phyloP scores from a whole-genome alignment of 2,329 filamentous ascomycete genomes.

The Phyllosticta paracitricarpa region DNA sequence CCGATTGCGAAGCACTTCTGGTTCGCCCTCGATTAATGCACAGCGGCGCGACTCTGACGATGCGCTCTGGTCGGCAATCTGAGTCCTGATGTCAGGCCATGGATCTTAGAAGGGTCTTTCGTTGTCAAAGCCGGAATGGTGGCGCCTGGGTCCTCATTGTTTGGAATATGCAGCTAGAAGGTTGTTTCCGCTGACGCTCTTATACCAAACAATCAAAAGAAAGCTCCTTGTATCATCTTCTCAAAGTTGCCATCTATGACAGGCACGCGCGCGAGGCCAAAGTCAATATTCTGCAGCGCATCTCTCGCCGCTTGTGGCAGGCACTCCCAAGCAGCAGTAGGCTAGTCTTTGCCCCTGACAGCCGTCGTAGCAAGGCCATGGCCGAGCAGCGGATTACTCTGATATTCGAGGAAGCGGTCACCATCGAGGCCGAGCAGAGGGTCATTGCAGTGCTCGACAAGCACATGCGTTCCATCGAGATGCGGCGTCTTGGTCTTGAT shows the following conservation, averaged over 20 bases:
- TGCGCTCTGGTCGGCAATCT: no score
- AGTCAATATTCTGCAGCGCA: constrained; percentile 30
- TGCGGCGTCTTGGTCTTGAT: constrained; percentile 16
- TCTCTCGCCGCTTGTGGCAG: constrained; percentile 25
- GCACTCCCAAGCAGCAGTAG: constrained; percentile 35
- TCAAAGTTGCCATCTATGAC: constrained; percentile 26
- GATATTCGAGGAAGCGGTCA: constrained; percentile 25
- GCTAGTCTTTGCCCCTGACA: constrained; percentile 11
- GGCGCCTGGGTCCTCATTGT: background rate
- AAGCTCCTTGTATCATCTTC: constrained; percentile 8
- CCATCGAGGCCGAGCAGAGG: constrained; percentile 25
- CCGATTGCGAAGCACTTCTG: no score
- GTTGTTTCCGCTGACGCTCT: background rate
- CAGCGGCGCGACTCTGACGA: no score
- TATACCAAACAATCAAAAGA: background rate
- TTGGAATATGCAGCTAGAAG: background rate
- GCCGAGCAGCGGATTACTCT: constrained; percentile 21
- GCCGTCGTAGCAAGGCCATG: background rate
- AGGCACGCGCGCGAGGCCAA: constrained; percentile 33
- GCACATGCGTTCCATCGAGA: constrained; percentile 16
- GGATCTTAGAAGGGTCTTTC: no score
- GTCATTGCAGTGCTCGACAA: constrained; percentile 26
- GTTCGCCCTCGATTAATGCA: no score
- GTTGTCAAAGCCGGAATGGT: background rate
- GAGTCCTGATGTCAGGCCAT: no score